Percentiles rank a stretch among this genome's conserved stretches.
phyloP scores from a whole-genome alignment of 2,329 filamentous ascomycete species.

The Fusarium verrucosum region DNA sequence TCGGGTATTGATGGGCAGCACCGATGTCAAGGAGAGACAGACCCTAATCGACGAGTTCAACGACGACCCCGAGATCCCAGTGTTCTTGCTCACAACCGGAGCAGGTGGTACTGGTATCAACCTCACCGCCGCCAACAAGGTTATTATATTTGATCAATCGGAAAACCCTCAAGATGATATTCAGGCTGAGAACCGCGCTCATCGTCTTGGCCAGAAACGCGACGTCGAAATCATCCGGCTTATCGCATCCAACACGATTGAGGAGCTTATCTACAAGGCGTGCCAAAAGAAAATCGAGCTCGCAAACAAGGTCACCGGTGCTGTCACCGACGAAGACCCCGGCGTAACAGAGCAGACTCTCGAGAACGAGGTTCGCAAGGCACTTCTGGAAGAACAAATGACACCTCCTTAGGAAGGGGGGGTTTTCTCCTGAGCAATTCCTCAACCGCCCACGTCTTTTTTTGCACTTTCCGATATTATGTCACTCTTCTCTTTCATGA shows the following conservation, averaged over 20 bases:
- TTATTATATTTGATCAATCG: slow-evolving; percentile 95
- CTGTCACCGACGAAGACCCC: slow-evolving; percentile 45
- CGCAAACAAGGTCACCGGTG: slow-evolving; percentile 68
- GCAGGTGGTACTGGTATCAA: slow-evolving; percentile 98
- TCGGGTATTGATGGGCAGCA: slow-evolving; percentile 86
- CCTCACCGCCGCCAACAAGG: slow-evolving; percentile 93
- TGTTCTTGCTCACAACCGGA: slow-evolving; percentile 92
- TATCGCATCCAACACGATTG: slow-evolving; percentile 82
- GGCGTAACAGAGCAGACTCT: slow-evolving; percentile 49
- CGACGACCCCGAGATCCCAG: slow-evolving; percentile 77
- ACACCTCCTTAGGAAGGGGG: slow-evolving; percentile 50
- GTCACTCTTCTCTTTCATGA: slow-evolving; percentile 4
- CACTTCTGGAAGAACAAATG: slow-evolving; percentile 54
- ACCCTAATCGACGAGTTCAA: slow-evolving; percentile 89
- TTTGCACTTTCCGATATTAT: background rate
- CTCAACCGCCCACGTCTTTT: background rate
- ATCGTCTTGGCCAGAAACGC: slow-evolving; percentile 89
- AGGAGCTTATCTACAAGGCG: slow-evolving; percentile 91
- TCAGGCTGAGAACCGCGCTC: slow-evolving; percentile 97
- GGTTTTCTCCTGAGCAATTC: slow-evolving; percentile 9
- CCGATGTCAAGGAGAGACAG: slow-evolving; percentile 84
- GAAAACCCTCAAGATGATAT: slow-evolving; percentile 98
- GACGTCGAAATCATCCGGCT: slow-evolving; percentile 91
- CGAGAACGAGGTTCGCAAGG: slow-evolving; percentile 56
- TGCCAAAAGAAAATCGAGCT: slow-evolving; percentile 93